A percentile compares a stretch with the other conserved stretches of the same genome.
Evolutionary conservation across 2,329 filamentous ascomycete species (phyloP).

Genomic region (Colletotrichum orbiculare): DNA sequence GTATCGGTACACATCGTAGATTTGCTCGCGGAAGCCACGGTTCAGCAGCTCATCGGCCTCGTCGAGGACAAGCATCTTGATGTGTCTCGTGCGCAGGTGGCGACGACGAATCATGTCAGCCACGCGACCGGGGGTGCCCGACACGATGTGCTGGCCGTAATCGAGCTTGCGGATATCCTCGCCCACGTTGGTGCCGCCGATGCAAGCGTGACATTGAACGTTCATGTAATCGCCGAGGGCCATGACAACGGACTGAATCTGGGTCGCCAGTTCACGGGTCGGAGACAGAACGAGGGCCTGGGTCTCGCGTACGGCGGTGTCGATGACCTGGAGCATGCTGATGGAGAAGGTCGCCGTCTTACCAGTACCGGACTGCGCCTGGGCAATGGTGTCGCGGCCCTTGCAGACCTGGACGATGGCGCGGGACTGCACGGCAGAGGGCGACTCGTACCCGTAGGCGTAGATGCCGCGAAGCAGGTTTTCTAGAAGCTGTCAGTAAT

Average conservation of each 20-base stretch:
- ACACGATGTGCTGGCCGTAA: constrained; percentile 97
- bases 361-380: constrained; percentile 96
- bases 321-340: constrained; percentile 95
- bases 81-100: constrained; percentile 67
- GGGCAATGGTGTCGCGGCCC: constrained; percentile 97
- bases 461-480: constrained; percentile 97
- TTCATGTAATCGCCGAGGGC: constrained; percentile 99
- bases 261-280: constrained; percentile 94
- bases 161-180: constrained; percentile 98
- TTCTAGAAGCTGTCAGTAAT: constrained; percentile 60
- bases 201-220: constrained; percentile 98
- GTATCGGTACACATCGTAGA: constrained; percentile 98
- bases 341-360: constrained; percentile 98
- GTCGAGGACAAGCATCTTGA: constrained; percentile 73
- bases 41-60: constrained; percentile 78
- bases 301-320: constrained; percentile 90
- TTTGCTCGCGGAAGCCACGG: constrained; percentile 96
- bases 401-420: constrained; percentile 99
- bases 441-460: constrained; percentile 98
- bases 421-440: constrained; percentile 96
- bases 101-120: constrained; percentile 72
- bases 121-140: constrained; percentile 95
- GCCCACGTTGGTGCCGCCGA: constrained; percentile 96
- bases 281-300: constrained; percentile 96
- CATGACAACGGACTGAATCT: constrained; percentile 99